These are phyloP conservation scores for Wickerhamomyces strasburgensis DNA, from an alignment of 805 yeast species.

Conservation along the genomic window DNA sequence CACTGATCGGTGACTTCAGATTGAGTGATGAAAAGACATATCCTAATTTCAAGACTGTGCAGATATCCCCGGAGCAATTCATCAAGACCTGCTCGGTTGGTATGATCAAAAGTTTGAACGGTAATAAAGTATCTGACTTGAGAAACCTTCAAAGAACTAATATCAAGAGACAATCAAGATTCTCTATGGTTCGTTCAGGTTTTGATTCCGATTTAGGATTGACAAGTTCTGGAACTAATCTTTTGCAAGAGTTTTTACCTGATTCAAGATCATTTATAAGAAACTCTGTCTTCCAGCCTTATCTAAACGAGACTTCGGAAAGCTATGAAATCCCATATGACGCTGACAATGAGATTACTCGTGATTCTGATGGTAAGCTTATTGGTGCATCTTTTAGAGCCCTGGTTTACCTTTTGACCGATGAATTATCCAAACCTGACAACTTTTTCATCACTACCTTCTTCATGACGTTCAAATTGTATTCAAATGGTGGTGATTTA, in stretches of 20 bases:
- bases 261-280: constrained; percentile 33
- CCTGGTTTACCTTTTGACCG: constrained; percentile 58
- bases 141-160: constrained; percentile 17
- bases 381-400: constrained; percentile 72
- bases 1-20: constrained; percentile 62
- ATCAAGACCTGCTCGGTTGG: constrained; percentile 58
- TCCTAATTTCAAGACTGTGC: constrained; percentile 56
- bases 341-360: constrained; percentile 41
- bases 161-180: constrained; percentile 28
- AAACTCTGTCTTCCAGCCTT: constrained; percentile 34
- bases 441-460: constrained; percentile 68
- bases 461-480: constrained; percentile 70
- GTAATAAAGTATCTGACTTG: constrained; percentile 23
- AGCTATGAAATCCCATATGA: constrained; percentile 13
- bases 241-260: constrained; percentile 30
- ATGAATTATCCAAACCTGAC: constrained; percentile 58
- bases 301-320: constrained; percentile 25
- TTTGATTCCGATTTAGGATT: constrained; percentile 11
- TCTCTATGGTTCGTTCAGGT: constrained; percentile 32
- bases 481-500: constrained; percentile 60
- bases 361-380: constrained; percentile 46
- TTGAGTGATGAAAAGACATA: constrained; percentile 55
- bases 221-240: constrained; percentile 28
- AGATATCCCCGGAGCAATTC: constrained; percentile 56
- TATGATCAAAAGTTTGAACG: constrained; percentile 39